Base-by-base conservation (phyloP, 2,329 filamentous ascomycete genomes). In the Basipetospora chlamydospora region DNA sequence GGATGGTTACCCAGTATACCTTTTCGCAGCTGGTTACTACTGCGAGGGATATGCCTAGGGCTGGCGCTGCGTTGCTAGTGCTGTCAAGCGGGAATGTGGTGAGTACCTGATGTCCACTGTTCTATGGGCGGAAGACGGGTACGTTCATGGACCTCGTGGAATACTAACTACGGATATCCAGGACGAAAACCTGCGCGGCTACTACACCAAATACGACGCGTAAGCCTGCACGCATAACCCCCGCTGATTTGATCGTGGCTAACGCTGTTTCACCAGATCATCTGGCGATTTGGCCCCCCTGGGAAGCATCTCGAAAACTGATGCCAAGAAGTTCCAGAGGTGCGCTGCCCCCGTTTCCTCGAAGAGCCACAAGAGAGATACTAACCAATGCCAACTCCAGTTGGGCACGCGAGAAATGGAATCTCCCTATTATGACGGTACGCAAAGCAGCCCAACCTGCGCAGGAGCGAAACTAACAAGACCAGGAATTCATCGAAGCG, bases 1-100 rank as follows among this genome's bases (percentile, higher is more conserved):
- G 77, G 28, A 78, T 81, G 67, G 73, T 82, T 2, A 57, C 73
- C 2, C 62, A 70, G 6, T 82, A 81, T 49, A 56, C 70, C 18
- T 73, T 77, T 44, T 75, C 73, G 0, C 73, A 77, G 35, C 54
- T 79, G 17, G 58, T 77, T 2, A 73, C 73, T 0, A 70, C 63
- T 6, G 66, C 73, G 3, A 63, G 74, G n/a, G 55, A 67, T 15
- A 58, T 65, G 3, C 60, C 60, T 5, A 60, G 64, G 22, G 48
- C 47, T 3, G 66, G 69, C 4, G 69, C 72, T 4, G 68, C 72
- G 10, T 56, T 80, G 2, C 61, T 81, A 3, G 73, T 80, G 2
- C 62, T 80, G 2, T 72, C 68, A 16, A 68, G 63, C 3, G 72
- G 70, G 11, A 80, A 80, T 46, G 74, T 77, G n/a, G 42, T 41